Conservation (phyloP, 345 rosid genomes). For the Salix arbutifolia region DNA sequence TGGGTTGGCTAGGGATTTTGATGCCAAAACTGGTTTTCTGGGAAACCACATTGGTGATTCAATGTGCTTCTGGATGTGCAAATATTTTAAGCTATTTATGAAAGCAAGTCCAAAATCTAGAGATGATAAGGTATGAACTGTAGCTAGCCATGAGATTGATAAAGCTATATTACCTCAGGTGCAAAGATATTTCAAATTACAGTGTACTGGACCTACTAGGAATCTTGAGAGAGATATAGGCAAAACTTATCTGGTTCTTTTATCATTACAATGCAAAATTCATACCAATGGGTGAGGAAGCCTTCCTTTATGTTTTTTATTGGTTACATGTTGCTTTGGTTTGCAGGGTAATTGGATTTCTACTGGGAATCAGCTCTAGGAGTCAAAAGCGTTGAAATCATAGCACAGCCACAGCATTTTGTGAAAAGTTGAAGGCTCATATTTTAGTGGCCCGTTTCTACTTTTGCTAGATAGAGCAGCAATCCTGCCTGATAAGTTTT, state of each 20-base stretch:
- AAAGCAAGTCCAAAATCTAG: not conserved
- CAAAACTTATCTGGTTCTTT: not conserved
- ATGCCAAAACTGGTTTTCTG: not conserved
- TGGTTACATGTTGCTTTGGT: not conserved
- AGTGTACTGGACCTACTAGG: not conserved
- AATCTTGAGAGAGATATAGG: not conserved
- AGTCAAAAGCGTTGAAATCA: not conserved
- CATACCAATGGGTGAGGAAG: not conserved
- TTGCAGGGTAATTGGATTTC: not conserved
- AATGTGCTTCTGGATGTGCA: not conserved
- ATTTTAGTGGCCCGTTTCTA: not conserved
- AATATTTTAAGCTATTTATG: not conserved
- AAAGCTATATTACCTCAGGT: no score
- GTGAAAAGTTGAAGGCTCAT: constrained; percentile 1
- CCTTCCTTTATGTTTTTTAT: not conserved
- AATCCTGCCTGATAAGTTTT: constrained; percentile 13
- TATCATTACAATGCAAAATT: not conserved
- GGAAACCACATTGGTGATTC: not conserved
- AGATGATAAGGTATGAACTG: not conserved
- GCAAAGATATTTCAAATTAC: not conserved
- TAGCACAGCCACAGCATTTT: not conserved
- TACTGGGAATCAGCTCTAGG: constrained; percentile 1
- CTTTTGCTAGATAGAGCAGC: not conserved
- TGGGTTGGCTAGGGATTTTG: not conserved
- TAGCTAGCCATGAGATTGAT: not conserved